Conservation (phyloP, 73 alveolate genomes). For the Vitrella brassicaformis region DNA sequence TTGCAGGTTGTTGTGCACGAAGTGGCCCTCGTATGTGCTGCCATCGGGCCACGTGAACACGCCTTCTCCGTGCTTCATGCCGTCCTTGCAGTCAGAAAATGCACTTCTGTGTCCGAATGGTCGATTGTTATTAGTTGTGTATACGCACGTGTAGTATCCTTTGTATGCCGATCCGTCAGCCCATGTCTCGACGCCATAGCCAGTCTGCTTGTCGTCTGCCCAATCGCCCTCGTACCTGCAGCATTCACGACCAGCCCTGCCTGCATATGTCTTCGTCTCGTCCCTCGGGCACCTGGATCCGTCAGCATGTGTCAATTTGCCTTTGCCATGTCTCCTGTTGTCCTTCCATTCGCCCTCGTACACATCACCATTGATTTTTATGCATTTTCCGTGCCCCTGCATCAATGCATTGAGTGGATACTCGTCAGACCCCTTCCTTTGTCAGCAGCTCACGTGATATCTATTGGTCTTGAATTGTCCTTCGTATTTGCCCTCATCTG, state of each 20-base stretch:
- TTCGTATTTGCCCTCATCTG: not conserved
- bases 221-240: not conserved
- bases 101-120: not conserved
- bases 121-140: not conserved
- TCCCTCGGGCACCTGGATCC: no score
- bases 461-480: not conserved
- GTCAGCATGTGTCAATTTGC: not conserved
- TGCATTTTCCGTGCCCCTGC: not conserved
- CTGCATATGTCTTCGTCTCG: no score
- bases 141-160: not conserved
- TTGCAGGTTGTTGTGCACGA: no score
- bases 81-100: not conserved
- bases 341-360: not conserved
- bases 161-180: not conserved
- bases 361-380: not conserved
- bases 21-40: not conserved
- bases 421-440: no score
- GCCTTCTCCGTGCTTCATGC: not conserved
- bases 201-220: not conserved
- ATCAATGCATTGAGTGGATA: no score
- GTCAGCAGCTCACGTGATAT: no score
- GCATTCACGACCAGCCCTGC: no score
- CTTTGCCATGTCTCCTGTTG: not conserved
- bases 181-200: not conserved
- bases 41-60: not conserved